Conservation (phyloP, 78 protist genomes). For the Parvularia atlantis region DNA sequence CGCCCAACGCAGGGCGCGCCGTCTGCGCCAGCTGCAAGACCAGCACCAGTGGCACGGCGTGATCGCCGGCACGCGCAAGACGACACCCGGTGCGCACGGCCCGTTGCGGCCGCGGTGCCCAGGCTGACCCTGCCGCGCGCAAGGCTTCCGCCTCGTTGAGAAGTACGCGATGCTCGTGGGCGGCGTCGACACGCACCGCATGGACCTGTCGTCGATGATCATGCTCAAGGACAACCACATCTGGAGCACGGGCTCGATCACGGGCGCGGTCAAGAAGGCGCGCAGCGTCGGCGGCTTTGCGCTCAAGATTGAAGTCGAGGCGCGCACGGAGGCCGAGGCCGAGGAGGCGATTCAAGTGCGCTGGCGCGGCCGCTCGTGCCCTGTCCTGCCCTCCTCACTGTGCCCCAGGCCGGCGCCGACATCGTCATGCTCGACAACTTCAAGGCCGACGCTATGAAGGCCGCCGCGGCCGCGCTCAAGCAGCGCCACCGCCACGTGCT, state of each 20-base stretch:
- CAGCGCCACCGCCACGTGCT: conserved; percentile 48
- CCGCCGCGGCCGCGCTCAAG: conserved; percentile 27
- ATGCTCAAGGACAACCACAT: conserved; percentile 89
- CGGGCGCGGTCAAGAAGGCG: conserved; percentile 63
- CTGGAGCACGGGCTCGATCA: conserved; percentile 58
- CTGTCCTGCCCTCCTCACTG: too few species aligned
- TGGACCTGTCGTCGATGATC: conserved; percentile 77
- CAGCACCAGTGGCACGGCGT: conserved; percentile 10
- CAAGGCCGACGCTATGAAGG: conserved; percentile 12
- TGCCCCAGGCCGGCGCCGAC: conserved; percentile 74
- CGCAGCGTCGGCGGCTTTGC: conserved; percentile 70
- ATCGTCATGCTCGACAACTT: conserved; percentile 87
- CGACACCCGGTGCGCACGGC: conserved; percentile 70
- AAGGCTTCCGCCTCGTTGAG: conserved; percentile 72
- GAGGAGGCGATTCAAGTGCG: conserved; percentile 28
- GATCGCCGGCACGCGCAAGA: conserved; percentile 86
- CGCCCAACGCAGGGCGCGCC: conserved; percentile 10
- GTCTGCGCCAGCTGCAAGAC: not conserved
- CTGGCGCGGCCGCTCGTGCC: too few species aligned
- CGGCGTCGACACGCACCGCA: conserved; percentile 83
- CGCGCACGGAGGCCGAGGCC: conserved; percentile 30
- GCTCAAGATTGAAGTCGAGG: conserved; percentile 74
- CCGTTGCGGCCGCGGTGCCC: not conserved
- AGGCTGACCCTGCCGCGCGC: not conserved
- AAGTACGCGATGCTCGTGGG: conserved; percentile 80